phyloP scores from a whole-genome alignment of 2,329 filamentous ascomycete genomes.

The Mollisiaceae sp. region DNA sequence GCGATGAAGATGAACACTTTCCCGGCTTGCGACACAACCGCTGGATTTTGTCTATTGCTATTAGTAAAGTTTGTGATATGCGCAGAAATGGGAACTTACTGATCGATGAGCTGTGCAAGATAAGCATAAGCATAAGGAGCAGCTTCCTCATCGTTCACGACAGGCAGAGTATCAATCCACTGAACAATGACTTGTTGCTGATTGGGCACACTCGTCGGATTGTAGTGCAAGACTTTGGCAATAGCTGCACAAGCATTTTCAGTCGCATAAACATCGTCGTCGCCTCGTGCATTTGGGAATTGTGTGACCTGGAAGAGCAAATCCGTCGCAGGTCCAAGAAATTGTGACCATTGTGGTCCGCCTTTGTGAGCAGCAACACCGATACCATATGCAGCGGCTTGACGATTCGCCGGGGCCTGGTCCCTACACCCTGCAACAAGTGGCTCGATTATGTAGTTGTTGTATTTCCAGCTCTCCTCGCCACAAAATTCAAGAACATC shows the following conservation, averaged over 20 bases:
- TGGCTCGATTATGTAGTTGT: constrained; percentile 83
- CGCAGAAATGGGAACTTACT: constrained; percentile 66
- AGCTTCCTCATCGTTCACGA: constrained; percentile 95
- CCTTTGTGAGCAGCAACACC: constrained; percentile 95
- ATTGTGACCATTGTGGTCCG: constrained; percentile 84
- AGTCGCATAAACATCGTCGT: constrained; percentile 95
- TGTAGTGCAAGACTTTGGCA: constrained; percentile 95
- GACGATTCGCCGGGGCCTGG: constrained; percentile 85
- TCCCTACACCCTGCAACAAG: constrained; percentile 87
- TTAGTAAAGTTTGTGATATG: constrained; percentile 36
- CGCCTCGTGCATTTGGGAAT: constrained; percentile 79
- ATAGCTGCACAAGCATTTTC: constrained; percentile 97
- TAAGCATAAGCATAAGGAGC: constrained; percentile 96
- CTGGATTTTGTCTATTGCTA: constrained; percentile 77
- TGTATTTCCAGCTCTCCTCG: constrained; percentile 83
- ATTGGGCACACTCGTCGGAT: constrained; percentile 76
- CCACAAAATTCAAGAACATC: constrained; percentile 98
- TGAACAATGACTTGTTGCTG: constrained; percentile 76
- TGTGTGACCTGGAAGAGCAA: constrained; percentile 85
- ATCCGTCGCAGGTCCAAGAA: constrained; percentile 79
- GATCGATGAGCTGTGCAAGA: constrained; percentile 86
- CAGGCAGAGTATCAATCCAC: constrained; percentile 90
- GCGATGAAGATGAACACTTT: constrained; percentile 86
- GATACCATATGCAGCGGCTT: constrained; percentile 94
- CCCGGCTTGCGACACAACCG: constrained; percentile 75